These are phyloP conservation scores for Corylus avellana DNA, from an alignment of 306 rosid species.

Conservation along the genomic window DNA sequence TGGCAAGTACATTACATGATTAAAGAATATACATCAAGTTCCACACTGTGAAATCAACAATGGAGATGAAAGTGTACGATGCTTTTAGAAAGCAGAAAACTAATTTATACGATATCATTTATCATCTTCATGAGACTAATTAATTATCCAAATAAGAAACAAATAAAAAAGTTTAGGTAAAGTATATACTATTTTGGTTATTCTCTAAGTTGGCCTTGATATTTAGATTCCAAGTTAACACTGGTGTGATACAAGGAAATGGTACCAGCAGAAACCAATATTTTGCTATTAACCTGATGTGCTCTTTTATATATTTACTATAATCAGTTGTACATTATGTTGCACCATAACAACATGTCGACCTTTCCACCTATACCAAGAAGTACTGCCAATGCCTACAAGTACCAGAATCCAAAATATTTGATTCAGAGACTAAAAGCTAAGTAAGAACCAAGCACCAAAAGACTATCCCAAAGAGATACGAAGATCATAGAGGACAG, in stretches of 20 bases:
- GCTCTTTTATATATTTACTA: not conserved
- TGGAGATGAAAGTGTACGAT: not conserved
- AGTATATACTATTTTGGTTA: not conserved
- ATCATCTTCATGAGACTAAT: not conserved
- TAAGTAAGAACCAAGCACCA: not conserved
- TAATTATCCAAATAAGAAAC: not conserved
- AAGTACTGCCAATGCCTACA: not conserved
- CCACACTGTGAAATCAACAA: not conserved
- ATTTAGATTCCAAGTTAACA: not conserved
- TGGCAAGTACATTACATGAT: not conserved
- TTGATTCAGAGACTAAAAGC: not conserved
- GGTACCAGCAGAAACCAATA: not conserved
- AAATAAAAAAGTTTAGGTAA: not conserved
- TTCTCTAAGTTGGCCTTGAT: not conserved
- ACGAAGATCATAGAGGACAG: not conserved
- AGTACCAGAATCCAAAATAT: not conserved
- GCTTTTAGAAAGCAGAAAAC: not conserved
- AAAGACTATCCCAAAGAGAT: not conserved
- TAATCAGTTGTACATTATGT: not conserved
- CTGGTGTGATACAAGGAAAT: not conserved
- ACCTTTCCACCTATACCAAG: not conserved
- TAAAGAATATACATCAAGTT: not conserved
- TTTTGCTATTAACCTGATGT: not conserved
- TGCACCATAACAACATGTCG: not conserved
- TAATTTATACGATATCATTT: not conserved